phyloP scores from a whole-genome alignment of 495 filamentous ascomycete genomes.

The Hypoxylon lienhwacheense region DNA sequence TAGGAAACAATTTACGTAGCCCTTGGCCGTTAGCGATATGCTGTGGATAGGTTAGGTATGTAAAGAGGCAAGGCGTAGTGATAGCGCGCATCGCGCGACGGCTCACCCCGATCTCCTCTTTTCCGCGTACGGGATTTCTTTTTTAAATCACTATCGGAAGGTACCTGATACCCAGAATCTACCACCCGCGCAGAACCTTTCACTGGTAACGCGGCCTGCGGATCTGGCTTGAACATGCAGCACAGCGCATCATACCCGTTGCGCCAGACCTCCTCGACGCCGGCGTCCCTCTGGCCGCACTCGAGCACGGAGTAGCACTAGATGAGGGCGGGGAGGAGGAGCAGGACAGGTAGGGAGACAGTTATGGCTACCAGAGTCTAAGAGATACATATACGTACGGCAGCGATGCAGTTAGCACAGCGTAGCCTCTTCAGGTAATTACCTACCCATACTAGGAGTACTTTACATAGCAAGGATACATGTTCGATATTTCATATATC shows the following conservation, averaged over 20 bases:
- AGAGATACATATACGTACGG: not conserved
- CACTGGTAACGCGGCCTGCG: not conserved
- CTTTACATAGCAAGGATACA: not conserved
- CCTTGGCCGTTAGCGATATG: too few species aligned
- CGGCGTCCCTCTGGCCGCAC: not conserved
- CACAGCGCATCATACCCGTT: constrained; percentile 5
- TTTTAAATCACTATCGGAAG: too few species aligned
- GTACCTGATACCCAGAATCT: too few species aligned
- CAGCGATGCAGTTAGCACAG: constrained; percentile 8
- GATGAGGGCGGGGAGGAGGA: constrained; percentile 1
- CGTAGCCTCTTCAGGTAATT: too few species aligned
- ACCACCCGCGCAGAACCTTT: too few species aligned
- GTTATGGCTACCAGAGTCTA: not conserved
- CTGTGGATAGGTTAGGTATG: too few species aligned
- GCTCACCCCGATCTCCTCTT: too few species aligned
- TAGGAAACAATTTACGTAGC: too few species aligned
- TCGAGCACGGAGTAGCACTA: constrained; percentile 11
- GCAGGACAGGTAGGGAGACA: constrained; percentile 6
- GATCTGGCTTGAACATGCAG: constrained; percentile 5
- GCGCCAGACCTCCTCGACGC: constrained; percentile 16
- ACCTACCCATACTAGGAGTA: not conserved
- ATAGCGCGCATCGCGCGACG: too few species aligned
- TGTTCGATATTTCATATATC: too few species aligned
- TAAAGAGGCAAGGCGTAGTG: too few species aligned
- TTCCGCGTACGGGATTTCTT: too few species aligned